Percentiles rank a stretch among this genome's conserved stretches.
These are phyloP conservation scores for Oropetium thomaeum DNA, from an alignment of 176 grass and related monocot species.

Conservation along the genomic window DNA sequence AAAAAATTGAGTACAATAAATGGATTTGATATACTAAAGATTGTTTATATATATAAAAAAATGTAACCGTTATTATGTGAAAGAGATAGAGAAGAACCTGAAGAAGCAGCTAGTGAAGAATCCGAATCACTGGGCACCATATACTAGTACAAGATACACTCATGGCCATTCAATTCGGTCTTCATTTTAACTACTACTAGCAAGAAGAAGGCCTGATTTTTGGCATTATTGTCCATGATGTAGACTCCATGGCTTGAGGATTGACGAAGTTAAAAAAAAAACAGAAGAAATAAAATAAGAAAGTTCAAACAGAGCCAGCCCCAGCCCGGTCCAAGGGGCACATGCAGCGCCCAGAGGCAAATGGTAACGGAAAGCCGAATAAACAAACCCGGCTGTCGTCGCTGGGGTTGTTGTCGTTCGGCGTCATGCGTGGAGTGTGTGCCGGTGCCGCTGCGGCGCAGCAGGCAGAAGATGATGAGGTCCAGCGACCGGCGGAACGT, in stretches of 20 bases:
- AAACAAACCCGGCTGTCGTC: background rate
- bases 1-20: conserved; percentile 8
- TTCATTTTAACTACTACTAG: background rate
- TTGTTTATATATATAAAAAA: background rate
- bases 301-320: background rate
- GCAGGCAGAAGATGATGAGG: background rate
- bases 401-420: background rate
- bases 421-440: background rate
- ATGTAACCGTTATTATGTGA: background rate
- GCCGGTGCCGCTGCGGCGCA: background rate
- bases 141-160: background rate
- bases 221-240: background rate
- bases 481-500: conserved; percentile 8
- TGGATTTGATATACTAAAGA: background rate
- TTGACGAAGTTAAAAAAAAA: background rate
- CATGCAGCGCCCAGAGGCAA: background rate
- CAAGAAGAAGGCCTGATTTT: background rate
- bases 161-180: background rate
- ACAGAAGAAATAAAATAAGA: too few relatives aligned
- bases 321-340: too few relatives aligned
- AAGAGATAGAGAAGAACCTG: background rate
- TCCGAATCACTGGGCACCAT: background rate
- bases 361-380: conserved; percentile 11
- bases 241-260: background rate
- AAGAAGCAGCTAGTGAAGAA: background rate